Evolutionary conservation across 371 early-diverging fungal species (phyloP).

Genomic region (Rhizopus arrhizus): DNA sequence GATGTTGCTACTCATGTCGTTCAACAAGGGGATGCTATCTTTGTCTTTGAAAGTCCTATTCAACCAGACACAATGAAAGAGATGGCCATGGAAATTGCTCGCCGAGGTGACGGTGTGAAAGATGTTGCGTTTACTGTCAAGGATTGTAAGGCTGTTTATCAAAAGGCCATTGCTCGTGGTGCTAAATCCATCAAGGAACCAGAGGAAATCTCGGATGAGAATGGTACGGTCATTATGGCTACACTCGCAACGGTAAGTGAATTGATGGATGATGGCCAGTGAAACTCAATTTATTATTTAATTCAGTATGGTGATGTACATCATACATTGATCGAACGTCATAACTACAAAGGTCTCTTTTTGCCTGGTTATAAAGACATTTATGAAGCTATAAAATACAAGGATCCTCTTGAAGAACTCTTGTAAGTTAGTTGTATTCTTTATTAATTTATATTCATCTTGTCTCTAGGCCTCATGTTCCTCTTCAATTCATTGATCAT

Average conservation of each 20-base stretch:
- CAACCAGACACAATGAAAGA: conserved; percentile 77
- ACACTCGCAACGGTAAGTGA: conserved; percentile 80
- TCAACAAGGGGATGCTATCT: conserved; percentile 75
- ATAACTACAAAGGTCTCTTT: conserved; percentile 83
- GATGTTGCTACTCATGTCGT: conserved; percentile 88
- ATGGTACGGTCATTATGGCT: conserved; percentile 90
- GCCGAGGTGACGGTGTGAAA: conserved; percentile 94
- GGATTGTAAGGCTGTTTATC: conserved; percentile 78
- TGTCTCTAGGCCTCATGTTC: conserved; percentile 57
- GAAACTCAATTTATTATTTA: background rate
- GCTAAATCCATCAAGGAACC: conserved; percentile 87
- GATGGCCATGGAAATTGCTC: conserved; percentile 73
- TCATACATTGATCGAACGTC: conserved; percentile 92
- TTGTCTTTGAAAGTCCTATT: conserved; percentile 91
- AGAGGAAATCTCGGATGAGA: conserved; percentile 75
- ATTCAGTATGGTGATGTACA: conserved; percentile 85
- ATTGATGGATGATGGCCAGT: background rate
- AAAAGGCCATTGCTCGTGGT: conserved; percentile 83
- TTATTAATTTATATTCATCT: background rate
- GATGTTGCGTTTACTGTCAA: conserved; percentile 94
- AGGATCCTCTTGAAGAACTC: conserved; percentile 69
- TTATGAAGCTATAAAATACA: conserved; percentile 37
- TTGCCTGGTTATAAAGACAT: conserved; percentile 77
- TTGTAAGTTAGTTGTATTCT: conserved; percentile 30
- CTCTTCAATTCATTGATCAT: conserved; percentile 84